Conservation (phyloP, 352 stramenopile genomes). For the Phytophthora vignae region DNA sequence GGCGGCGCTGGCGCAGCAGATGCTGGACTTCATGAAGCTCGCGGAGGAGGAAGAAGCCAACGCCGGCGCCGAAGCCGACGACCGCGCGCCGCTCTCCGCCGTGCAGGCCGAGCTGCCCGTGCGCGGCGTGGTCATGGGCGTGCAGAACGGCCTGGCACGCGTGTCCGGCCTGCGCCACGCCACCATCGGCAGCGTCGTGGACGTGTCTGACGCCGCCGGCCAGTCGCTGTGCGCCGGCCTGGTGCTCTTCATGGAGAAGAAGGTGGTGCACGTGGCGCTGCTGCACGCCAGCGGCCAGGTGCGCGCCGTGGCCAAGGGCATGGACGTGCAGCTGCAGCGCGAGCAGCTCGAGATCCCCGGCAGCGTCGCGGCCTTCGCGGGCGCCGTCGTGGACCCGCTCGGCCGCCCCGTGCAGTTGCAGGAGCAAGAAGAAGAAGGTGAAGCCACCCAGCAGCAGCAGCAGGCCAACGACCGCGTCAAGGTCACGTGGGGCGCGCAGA, state of each 20-base stretch:
- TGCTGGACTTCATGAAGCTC: slow-evolving; percentile 72
- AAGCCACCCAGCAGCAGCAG: not conserved
- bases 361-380: slow-evolving; percentile 53
- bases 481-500: slow-evolving; percentile 64
- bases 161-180: slow-evolving; percentile 80
- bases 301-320: slow-evolving; percentile 54
- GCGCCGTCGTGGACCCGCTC: slow-evolving; percentile 61
- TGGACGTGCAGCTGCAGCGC: slow-evolving; percentile 65
- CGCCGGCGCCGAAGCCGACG: not conserved
- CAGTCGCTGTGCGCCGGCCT: slow-evolving; percentile 50
- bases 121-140: slow-evolving; percentile 62
- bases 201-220: slow-evolving; percentile 38
- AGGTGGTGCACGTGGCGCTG: slow-evolving; percentile 65
- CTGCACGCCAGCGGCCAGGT: slow-evolving; percentile 42
- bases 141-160: slow-evolving; percentile 77
- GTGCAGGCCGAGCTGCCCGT: slow-evolving; percentile 52
- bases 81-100: slow-evolving; percentile 2
- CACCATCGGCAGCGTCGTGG: slow-evolving; percentile 75
- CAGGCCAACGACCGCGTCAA: slow-evolving; percentile 45
- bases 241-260: slow-evolving; percentile 71
- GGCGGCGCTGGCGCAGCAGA: slow-evolving; percentile 68
- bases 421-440: slow-evolving; percentile 3
- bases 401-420: slow-evolving; percentile 43
- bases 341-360: slow-evolving; percentile 60
- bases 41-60: slow-evolving; percentile 37